Evolutionary conservation across 805 yeast genomes (phyloP).

Genomic region (Ogataea nakhonphanomensis): DNA sequence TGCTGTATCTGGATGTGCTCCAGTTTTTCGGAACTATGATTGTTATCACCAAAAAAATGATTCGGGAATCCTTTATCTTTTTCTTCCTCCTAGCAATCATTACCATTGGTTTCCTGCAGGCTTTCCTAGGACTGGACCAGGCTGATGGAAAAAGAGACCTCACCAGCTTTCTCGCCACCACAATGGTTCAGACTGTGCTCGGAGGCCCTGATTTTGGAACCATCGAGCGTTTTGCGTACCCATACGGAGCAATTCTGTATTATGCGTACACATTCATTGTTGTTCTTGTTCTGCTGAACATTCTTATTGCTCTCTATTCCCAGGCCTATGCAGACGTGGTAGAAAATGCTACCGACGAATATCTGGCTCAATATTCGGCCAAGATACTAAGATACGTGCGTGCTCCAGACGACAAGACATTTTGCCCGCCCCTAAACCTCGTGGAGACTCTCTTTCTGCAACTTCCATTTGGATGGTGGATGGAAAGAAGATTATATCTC

Average conservation of each 20-base stretch:
- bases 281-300: conserved; percentile 71
- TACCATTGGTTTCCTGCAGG: conserved; percentile 79
- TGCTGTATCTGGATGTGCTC: conserved; percentile 73
- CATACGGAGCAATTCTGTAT: conserved; percentile 78
- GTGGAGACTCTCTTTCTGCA: conserved; percentile 57
- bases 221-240: conserved; percentile 72
- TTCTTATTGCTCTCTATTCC: conserved; percentile 79
- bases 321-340: conserved; percentile 80
- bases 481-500: conserved; percentile 30
- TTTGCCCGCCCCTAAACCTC: conserved; percentile 80
- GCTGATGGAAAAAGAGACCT: conserved; percentile 83
- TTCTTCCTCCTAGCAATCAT: conserved; percentile 70
- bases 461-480: conserved; percentile 38
- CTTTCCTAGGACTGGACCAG: conserved; percentile 80
- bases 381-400: conserved; percentile 80
- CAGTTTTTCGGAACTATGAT: conserved; percentile 86
- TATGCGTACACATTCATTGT: conserved; percentile 76
- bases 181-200: conserved; percentile 67
- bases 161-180: conserved; percentile 58
- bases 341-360: conserved; percentile 81
- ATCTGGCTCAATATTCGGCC: conserved; percentile 77
- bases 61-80: conserved; percentile 82
- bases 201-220: conserved; percentile 72
- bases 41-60: conserved; percentile 79
- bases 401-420: conserved; percentile 84